Evolutionary conservation across 1,284 basidiomycete genomes (phyloP).

Genomic region (Boletellus deceptivus): DNA sequence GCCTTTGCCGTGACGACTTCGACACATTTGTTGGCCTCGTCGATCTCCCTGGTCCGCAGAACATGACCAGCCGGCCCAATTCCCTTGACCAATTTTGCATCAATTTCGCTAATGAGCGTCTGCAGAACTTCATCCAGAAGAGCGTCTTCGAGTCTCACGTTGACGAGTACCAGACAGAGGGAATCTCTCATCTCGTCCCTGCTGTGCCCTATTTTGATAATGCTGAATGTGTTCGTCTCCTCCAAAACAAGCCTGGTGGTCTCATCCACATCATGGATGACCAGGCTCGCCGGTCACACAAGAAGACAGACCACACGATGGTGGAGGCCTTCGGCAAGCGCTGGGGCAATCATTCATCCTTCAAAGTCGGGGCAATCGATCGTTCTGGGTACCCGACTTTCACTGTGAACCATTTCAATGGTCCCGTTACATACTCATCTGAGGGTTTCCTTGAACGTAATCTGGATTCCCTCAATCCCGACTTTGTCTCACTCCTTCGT

Average conservation of each 20-base stretch:
- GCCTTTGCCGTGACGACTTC: conserved; percentile 89
- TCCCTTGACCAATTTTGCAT: conserved; percentile 95
- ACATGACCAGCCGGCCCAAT: conserved; percentile 80
- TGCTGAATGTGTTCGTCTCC: conserved; percentile 81
- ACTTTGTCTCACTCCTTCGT: conserved; percentile 87
- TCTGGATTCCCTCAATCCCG: conserved; percentile 85
- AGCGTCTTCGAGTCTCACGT: conserved; percentile 76
- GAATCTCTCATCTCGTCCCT: conserved; percentile 71
- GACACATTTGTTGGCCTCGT: conserved; percentile 92
- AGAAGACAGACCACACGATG: conserved; percentile 94
- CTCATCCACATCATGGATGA: conserved; percentile 98
- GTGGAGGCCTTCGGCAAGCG: conserved; percentile 92
- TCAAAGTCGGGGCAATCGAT: conserved; percentile 78
- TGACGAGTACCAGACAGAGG: conserved; percentile 83
- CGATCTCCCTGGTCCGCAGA: conserved; percentile 93
- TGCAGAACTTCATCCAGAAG: conserved; percentile 84
- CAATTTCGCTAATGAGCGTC: conserved; percentile 92
- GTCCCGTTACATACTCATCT: conserved; percentile 87
- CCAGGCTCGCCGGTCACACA: conserved; percentile 81
- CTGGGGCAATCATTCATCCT: conserved; percentile 91
- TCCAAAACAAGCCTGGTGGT: conserved; percentile 88
- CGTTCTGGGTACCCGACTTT: conserved; percentile 84
- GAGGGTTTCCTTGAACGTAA: conserved; percentile 91
- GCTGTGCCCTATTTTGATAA: conserved; percentile 89
- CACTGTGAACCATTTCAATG: conserved; percentile 90